These are phyloP conservation scores for Fusarium udum DNA, from an alignment of 2,329 filamentous ascomycete species.

Conservation along the genomic window DNA sequence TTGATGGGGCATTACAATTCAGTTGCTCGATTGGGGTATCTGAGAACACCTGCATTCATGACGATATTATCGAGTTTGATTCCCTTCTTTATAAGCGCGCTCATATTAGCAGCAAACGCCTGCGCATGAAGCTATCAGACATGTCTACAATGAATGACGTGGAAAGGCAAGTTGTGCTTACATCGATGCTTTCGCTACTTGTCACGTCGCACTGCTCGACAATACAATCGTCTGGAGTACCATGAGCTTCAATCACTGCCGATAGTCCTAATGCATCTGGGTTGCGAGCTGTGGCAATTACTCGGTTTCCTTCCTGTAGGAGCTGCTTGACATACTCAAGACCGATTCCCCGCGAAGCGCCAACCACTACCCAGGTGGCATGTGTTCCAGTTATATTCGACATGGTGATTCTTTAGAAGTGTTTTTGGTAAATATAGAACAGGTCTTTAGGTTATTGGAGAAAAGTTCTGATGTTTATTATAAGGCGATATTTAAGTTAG, in stretches of 20 bases:
- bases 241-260: rapidly evolving
- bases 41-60: not conserved
- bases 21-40: not conserved
- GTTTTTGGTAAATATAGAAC: rapidly evolving
- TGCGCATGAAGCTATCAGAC: rapidly evolving
- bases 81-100: rapidly evolving
- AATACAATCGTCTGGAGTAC: rapidly evolving
- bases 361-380: not conserved
- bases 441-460: rapidly evolving
- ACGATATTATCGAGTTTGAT: not conserved
- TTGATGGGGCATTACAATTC: not conserved
- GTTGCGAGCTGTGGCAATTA: not conserved
- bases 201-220: not conserved
- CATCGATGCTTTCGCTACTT: not conserved
- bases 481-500: no score
- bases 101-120: not conserved
- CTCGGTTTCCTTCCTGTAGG: not conserved
- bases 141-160: rapidly evolving
- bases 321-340: not conserved
- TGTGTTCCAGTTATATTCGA: not conserved
- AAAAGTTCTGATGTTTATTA: not conserved
- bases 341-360: not conserved
- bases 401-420: not conserved
- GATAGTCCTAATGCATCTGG: not conserved
- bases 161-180: not conserved